Evolutionary conservation across 75 land plant species (phyloP).

Genomic region (Cupressus sempervirens): DNA sequence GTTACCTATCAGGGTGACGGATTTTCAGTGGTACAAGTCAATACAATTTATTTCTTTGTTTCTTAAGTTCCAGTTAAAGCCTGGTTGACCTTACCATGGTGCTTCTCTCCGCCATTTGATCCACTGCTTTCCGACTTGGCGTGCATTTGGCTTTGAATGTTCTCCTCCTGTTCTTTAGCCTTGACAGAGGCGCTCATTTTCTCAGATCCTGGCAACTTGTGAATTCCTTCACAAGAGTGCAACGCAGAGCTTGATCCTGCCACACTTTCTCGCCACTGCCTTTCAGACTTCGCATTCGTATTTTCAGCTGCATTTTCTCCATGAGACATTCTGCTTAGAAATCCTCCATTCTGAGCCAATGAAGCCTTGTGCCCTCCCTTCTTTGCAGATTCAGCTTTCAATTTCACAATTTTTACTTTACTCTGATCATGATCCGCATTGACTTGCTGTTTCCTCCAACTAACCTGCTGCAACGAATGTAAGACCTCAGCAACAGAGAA

Average conservation of each 20-base stretch:
- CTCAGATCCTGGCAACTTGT: not conserved
- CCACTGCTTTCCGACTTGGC: not conserved
- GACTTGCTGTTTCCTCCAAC: slow-evolving; percentile 35
- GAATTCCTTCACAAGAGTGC: not conserved
- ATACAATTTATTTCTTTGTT: not conserved
- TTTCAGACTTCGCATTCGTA: not conserved
- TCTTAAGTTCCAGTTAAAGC: no score
- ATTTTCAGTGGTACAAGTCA: no score
- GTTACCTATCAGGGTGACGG: no score
- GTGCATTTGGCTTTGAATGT: no score
- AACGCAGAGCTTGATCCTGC: not conserved
- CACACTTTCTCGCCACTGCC: not conserved
- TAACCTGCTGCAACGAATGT: slow-evolving; percentile 59
- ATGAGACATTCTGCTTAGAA: not conserved
- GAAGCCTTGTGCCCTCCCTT: slow-evolving; percentile 3
- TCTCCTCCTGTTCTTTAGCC: not conserved
- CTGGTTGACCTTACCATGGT: not conserved
- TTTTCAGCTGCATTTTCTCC: not conserved
- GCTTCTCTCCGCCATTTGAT: not conserved
- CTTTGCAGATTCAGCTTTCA: not conserved
- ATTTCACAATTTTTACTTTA: not conserved
- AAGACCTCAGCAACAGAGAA: slow-evolving; percentile 60
- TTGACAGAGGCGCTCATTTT: not conserved
- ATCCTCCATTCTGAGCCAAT: not conserved
- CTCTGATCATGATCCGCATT: not conserved